Base-by-base conservation (phyloP, 148 eudicot genomes). In the Heliamphora exappendiculata region DNA sequence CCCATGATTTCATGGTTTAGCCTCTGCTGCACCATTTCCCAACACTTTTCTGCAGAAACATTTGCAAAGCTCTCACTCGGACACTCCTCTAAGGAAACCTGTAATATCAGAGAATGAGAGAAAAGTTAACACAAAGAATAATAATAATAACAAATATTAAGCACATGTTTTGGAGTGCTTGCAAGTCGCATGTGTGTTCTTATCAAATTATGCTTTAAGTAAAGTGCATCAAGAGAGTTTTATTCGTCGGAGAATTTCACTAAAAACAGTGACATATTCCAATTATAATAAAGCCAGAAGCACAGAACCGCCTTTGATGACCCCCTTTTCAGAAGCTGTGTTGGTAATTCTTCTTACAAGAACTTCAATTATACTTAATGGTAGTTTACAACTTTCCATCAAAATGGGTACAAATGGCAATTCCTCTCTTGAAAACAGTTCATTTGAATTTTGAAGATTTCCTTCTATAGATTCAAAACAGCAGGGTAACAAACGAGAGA, bases 71-170 rank as follows among this genome's bases (percentile, higher is more conserved):
- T 73, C 88, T 81, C 81, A 31, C 41, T 14, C 4, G 88, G 88
- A 50, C 77, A 82, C 57, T 81, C 85, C 75, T 87, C 90, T 72
- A 81, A 73, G 55, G 70, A 78, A 65, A 83, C 90, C 90, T 87
- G 79, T 72, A 67, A 73, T 65, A 50, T 63, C 54, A 13, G 19
- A 5, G 47, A 72, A 24, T 71, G 29, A 67, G 51, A 31, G 20
- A 37, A 29, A 5, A 0, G 8, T 17, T 16, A 8, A 71, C 8
- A 24, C 55, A 63, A n/a, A n/a, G n/a, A n/a, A n/a, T n/a, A n/a
- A n/a, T n/a, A n/a, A n/a, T n/a, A n/a, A n/a, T n/a, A n/a, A n/a
- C n/a, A n/a, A n/a, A n/a, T n/a, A 67, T 19, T 26, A 73, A 51
- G 24, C 22, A 41, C 28, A 4, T 26, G 2, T 57, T 73, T 28